phyloP scores from a whole-genome alignment of 1,139 yeast genomes.

The Debaryomyces nepalensis region DNA sequence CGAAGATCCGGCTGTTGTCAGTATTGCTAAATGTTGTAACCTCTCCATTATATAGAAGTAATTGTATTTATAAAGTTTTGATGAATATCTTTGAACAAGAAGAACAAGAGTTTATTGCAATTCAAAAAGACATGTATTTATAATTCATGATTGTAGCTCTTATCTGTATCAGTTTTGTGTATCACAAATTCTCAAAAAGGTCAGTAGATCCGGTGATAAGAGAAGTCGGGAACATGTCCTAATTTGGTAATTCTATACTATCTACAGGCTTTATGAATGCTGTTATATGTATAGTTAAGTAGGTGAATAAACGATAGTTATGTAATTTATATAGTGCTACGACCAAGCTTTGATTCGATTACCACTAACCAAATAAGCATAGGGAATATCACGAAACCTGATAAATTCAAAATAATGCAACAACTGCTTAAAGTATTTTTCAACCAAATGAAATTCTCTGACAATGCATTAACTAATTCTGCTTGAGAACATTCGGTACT shows the following conservation, averaged over 20 bases:
- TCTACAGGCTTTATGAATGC: too few relatives aligned
- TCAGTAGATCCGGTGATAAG: background rate
- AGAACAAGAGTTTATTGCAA: too few relatives aligned
- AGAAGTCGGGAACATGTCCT: background rate
- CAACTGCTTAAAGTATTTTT: constrained; percentile 10
- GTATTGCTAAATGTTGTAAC: constrained; percentile 65
- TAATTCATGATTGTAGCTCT: background rate
- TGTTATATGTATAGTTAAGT: background rate
- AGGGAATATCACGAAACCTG: constrained; percentile 33
- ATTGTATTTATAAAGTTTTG: background rate
- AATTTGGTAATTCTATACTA: too few relatives aligned
- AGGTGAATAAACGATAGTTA: too few relatives aligned
- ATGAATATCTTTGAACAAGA: background rate
- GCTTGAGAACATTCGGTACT: constrained; percentile 10
- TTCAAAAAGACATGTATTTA: background rate
- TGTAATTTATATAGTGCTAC: background rate
- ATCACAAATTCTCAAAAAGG: background rate
- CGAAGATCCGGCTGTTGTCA: constrained; percentile 59
- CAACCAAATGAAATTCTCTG: constrained; percentile 12
- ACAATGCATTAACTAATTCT: constrained; percentile 11
- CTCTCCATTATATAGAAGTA: constrained; percentile 56
- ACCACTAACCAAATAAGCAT: constrained; percentile 29
- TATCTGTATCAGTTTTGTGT: background rate
- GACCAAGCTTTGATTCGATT: constrained; percentile 22
- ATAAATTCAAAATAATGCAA: constrained; percentile 27